Evolutionary conservation across 305 asterid species (phyloP).

Genomic region (Stenogyne calaminthoides): DNA sequence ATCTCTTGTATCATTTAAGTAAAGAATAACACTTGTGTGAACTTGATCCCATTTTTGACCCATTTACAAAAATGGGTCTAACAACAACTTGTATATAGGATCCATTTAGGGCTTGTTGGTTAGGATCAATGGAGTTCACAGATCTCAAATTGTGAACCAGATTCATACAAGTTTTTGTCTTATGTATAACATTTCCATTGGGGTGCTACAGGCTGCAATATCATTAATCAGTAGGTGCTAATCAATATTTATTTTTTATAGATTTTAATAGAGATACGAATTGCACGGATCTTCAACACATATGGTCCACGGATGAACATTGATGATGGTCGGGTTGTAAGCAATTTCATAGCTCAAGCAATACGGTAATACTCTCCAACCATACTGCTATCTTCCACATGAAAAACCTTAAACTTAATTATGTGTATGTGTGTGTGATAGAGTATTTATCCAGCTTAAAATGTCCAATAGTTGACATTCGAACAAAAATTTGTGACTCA

Average conservation of each 20-base stretch:
- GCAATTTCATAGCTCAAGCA: slow-evolving; percentile 99
- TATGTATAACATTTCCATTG: too few species aligned
- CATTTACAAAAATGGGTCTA: too few species aligned
- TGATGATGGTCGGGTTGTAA: slow-evolving; percentile 98
- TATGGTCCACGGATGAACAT: slow-evolving; percentile 99
- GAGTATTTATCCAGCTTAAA: neutral
- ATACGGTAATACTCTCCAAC: slow-evolving; percentile 66
- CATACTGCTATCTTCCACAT: neutral
- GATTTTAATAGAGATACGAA: slow-evolving; percentile 65
- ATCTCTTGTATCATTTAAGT: slow-evolving; percentile 1
- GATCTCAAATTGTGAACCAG: too few species aligned
- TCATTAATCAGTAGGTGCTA: slow-evolving; percentile 26
- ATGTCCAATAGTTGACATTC: neutral
- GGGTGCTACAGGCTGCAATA: neutral
- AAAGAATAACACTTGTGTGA: neutral
- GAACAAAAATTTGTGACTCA: slow-evolving; percentile 11
- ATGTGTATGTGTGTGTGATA: neutral
- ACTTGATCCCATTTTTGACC: too few species aligned
- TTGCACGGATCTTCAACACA: slow-evolving; percentile 98
- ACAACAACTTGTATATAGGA: too few species aligned
- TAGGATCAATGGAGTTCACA: too few species aligned
- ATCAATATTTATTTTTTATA: slow-evolving; percentile 14
- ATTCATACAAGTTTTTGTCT: too few species aligned
- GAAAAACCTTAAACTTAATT: neutral
- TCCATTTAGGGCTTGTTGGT: too few species aligned